Percentiles rank a stretch among this genome's conserved stretches.
These are phyloP conservation scores for Aspergillus fumigatus DNA, from an alignment of 2,329 filamentous ascomycete species.

Conservation along the genomic window DNA sequence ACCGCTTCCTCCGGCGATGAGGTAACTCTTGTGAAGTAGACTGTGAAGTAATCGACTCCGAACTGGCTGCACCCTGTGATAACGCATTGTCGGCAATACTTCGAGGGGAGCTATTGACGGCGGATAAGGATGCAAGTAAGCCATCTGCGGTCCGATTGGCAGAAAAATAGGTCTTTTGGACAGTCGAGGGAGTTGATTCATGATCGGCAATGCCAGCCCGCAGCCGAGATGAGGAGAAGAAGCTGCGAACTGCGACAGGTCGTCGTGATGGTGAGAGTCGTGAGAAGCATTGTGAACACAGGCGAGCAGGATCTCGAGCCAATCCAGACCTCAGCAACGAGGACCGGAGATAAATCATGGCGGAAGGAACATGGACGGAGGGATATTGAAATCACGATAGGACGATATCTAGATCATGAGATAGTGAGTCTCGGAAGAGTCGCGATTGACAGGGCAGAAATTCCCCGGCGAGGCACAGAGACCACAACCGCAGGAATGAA, in stretches of 20 bases:
- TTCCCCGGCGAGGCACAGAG: constrained; percentile 24
- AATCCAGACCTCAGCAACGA: constrained; percentile 30
- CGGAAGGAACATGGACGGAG: constrained; percentile 14
- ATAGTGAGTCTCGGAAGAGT: neutral
- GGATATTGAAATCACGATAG: constrained; percentile 1
- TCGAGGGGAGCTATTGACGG: constrained; percentile 16
- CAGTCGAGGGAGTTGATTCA: constrained; percentile 20
- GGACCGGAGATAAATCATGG: constrained; percentile 37
- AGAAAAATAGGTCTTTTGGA: constrained; percentile 40
- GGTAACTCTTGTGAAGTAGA: constrained; percentile 31
- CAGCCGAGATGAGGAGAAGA: constrained; percentile 27
- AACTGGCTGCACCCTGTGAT: constrained; percentile 12
- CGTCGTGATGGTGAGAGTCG: constrained; percentile 14
- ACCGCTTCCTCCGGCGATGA: constrained; percentile 40
- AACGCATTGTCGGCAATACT: constrained; percentile 8
- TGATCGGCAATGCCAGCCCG: constrained; percentile 26
- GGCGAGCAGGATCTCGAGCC: constrained; percentile 24
- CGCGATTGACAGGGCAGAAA: constrained; percentile 16
- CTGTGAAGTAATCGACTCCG: constrained; percentile 18
- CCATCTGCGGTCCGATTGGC: constrained; percentile 26
- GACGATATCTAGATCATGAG: neutral
- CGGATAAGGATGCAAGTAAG: constrained; percentile 24
- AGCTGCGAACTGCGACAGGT: constrained; percentile 24
- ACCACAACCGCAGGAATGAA: constrained; percentile 25
- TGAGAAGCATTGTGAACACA: constrained; percentile 34